Base-by-base conservation (phyloP, 345 rosid species). In the Eucalyptus shirleyi region DNA sequence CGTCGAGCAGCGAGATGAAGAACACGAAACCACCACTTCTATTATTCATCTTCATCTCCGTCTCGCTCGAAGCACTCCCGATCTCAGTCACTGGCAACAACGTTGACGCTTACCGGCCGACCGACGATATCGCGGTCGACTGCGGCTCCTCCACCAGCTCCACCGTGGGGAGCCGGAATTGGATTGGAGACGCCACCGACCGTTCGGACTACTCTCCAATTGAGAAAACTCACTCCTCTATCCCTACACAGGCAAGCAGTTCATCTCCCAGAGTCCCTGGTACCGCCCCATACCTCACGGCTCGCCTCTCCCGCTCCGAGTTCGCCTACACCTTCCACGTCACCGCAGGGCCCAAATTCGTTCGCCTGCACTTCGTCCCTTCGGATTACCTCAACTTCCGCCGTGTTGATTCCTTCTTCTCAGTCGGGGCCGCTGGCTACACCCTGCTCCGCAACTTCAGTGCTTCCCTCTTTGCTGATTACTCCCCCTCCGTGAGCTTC, bases 131-230 rank as follows among this genome's bases (percentile, higher is more conserved):
- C 1, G 14, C 50, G 15, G 28, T 89, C 49, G 49, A 89, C 88
- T 89, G 90, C 16, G 88, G 88, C 49, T 49, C 90, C 87, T 2
- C 30, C 86, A 67, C 53, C 6, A 15, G 12, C 81, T 86, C 50
- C 72, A 1, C n/a, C 3, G 34, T 2, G 28, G 3, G 0, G 59
- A 3, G 2, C 1, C 87, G 90, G 32, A 19, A 9, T 53, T 93
- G 93, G 94, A n/a, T 72, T 26, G 90, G 89, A 4, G 93, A 93
- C 47, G 77, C 44, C 13, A 13, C 19, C 11, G 18, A 26, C 45
- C 8, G 44, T n/a, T 88, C 91, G 49, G 87, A 60, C 37, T 91
- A 90, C 47, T 21, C 44, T 40, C 53, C 87, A 12, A 8, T 90
- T n/a, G 80, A 89, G 6, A 17, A n/a, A 32, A 18, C 28, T 42